phyloP scores from a whole-genome alignment of 164 flowering plant genomes.

The Kalanchoe fedtschenkoi region DNA sequence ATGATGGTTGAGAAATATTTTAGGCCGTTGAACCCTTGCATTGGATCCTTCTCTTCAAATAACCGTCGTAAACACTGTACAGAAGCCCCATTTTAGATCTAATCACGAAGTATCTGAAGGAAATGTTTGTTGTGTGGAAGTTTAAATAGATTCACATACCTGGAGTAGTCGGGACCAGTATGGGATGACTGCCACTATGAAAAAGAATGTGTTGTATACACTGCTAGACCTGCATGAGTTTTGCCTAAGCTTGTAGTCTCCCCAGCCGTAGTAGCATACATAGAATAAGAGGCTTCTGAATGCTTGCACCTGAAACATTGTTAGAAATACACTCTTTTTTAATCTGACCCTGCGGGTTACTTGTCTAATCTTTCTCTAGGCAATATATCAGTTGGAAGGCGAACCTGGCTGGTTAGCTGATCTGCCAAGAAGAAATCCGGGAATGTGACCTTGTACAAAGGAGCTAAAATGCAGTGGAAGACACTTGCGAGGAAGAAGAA shows the following conservation, averaged over 20 bases:
- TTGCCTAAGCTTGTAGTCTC: constrained; percentile 28
- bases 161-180: constrained; percentile 33
- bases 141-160: constrained; percentile 13
- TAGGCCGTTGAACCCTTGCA: constrained; percentile 35
- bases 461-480: constrained; percentile 47
- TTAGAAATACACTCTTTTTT: background rate
- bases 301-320: constrained; percentile 32
- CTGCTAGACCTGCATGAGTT: constrained; percentile 19
- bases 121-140: background rate
- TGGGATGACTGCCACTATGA: constrained; percentile 33
- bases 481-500: constrained; percentile 39
- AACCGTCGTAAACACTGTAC: constrained; percentile 37
- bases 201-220: constrained; percentile 24
- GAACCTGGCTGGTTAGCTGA: constrained; percentile 65
- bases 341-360: background rate
- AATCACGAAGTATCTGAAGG: background rate
- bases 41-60: constrained; percentile 29
- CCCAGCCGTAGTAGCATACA: constrained; percentile 44
- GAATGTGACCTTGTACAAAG: constrained; percentile 61
- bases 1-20: constrained; percentile 34
- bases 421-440: constrained; percentile 65
- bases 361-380: background rate
- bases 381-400: background rate
- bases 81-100: background rate
- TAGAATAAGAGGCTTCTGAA: constrained; percentile 34